Percentiles rank a stretch among this genome's conserved stretches.
Evolutionary conservation across 176 grass and related monocot genomes (phyloP).

Genomic region (Phyllostachys edulis): DNA sequence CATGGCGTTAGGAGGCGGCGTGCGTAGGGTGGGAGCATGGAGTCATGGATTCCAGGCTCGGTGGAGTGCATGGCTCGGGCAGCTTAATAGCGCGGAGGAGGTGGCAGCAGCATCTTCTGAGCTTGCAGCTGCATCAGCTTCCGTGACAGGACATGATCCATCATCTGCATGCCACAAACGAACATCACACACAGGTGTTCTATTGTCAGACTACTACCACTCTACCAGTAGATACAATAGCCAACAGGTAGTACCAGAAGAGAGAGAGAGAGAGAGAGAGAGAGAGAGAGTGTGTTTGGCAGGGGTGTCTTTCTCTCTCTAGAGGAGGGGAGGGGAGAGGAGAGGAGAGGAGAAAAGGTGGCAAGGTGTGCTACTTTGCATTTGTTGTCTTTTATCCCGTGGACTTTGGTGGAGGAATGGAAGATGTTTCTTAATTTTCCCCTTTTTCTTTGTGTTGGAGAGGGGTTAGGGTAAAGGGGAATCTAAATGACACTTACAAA

Average conservation of each 20-base stretch:
- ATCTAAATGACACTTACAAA: too few relatives aligned
- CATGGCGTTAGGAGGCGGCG: slow-evolving; percentile 45
- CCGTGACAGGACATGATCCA: slow-evolving; percentile 77
- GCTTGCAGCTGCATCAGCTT: slow-evolving; percentile 48
- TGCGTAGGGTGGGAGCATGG: neutral
- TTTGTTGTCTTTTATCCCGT: slow-evolving; percentile 56
- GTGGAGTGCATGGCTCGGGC: slow-evolving; percentile 31
- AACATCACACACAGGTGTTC: slow-evolving; percentile 35
- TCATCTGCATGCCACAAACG: slow-evolving; percentile 52
- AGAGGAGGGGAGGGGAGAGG: too few relatives aligned
- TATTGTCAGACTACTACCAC: slow-evolving; percentile 4
- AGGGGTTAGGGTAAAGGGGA: too few relatives aligned
- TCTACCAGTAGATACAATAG: slow-evolving; percentile 27
- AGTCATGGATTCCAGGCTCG: neutral
- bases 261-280: neutral
- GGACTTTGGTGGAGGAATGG: slow-evolving; percentile 50
- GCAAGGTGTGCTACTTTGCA: slow-evolving; percentile 40
- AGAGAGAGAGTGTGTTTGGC: neutral
- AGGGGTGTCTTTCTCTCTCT: slow-evolving; percentile 21
- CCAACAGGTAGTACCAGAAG: slow-evolving; percentile 12
- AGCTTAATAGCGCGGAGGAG: slow-evolving; percentile 44
- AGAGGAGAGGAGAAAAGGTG: slow-evolving; percentile 23
- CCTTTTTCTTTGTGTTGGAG: too few relatives aligned
- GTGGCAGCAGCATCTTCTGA: slow-evolving; percentile 14
- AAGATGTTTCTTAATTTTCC: neutral